Base-by-base conservation (phyloP, 2,329 filamentous ascomycete species). In the Tolypocladium ophioglossoides region DNA sequence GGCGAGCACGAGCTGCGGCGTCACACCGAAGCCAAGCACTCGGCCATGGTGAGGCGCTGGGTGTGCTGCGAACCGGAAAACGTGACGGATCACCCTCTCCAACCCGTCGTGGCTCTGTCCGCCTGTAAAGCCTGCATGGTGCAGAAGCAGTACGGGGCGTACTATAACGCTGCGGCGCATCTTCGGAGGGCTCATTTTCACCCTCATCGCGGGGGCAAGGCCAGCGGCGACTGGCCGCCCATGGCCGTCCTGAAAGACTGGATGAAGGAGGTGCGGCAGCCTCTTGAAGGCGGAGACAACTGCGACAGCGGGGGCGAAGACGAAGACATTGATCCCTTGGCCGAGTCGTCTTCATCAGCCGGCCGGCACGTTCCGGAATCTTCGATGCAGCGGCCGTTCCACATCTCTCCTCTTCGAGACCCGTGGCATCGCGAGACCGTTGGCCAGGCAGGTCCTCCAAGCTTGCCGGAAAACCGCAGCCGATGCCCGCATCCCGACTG, bases 1-100 rank as follows among this genome's bases (percentile, higher is more conserved):
- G 91, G 91, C 55, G 90, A 95, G 54, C 91, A 96, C 68, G 91
- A 96, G 68, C 76, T 91, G 50, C 78, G 85, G 54, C 78, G 87
- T 55, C 87, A 91, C 66, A 75, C 72, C 20, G 78, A 82, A 56
- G 78, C 79, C 6, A 80, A 80, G 56, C 79, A 82, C 59, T 77
- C 79, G 4, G 72, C 77, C 11, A 63, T 78, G 38, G 77, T 80
- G 32, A 79, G 78, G 63, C 70, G 77, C 62, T 82, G 78, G 77
- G 74, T 82, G 20, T 82, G 78, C 65, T 75, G 72, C 34, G 78
- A 81, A 57, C 78, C 78, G 30, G 70, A 73, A 58, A 68, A 49
- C 60, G 67, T 46, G 56, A 68, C 40, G 60, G 64, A 59, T 61
- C 72, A 55, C 2, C 58, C 64, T 3, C 74, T 74, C 0, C 75